Evolutionary conservation across 2,329 filamentous ascomycete species (phyloP).

Genomic region (Cytospora leucostoma): DNA sequence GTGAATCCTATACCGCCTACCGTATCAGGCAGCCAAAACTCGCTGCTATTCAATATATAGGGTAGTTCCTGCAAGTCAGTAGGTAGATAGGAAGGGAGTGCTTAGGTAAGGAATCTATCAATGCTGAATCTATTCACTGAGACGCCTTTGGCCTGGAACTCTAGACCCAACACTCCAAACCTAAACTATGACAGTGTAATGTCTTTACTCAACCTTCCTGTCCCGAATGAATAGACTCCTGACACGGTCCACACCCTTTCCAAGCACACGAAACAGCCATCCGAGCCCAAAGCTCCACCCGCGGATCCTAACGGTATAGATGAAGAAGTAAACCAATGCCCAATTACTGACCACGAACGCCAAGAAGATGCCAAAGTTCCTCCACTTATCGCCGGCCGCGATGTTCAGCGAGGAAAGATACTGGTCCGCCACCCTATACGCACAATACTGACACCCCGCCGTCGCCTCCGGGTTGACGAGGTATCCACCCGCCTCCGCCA

Average conservation of each 20-base stretch:
- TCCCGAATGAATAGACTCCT: conserved; percentile 15
- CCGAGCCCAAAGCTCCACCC: conserved; percentile 35
- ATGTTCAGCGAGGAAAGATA: conserved; percentile 41
- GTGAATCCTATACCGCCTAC: no score
- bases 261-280: conserved; percentile 27
- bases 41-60: no score
- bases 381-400: conserved; percentile 63
- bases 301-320: conserved; percentile 35
- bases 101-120: no score
- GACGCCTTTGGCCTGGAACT: no score
- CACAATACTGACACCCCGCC: conserved; percentile 67
- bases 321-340: conserved; percentile 36
- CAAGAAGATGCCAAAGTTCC: conserved; percentile 66
- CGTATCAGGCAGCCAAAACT: no score
- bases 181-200: not conserved
- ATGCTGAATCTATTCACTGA: no score
- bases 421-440: conserved; percentile 43
- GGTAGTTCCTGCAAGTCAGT: no score
- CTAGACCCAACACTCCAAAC: not conserved
- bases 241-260: conserved; percentile 21
- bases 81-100: no score
- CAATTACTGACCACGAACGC: conserved; percentile 67
- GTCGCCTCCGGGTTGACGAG: conserved; percentile 57
- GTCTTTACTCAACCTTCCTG: not conserved
- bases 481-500: conserved; percentile 59